phyloP scores from a whole-genome alignment of 2,329 filamentous ascomycete genomes.

The Alternaria metachromatica region DNA sequence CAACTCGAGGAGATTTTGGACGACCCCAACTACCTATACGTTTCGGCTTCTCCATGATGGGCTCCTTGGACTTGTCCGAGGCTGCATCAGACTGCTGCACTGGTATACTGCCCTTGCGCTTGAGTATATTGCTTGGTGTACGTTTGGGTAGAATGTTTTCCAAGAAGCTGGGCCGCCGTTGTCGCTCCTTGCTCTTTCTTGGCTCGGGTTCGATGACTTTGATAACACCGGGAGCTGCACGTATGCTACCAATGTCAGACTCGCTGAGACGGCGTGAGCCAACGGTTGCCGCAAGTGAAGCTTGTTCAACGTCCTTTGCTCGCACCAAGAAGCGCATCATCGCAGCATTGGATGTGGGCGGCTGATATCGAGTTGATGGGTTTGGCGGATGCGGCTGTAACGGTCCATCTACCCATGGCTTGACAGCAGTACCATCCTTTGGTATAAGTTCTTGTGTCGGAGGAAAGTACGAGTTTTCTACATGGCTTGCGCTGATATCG shows the following conservation, averaged over 20 bases:
- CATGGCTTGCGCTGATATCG: slow-evolving; percentile 32
- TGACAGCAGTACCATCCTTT: slow-evolving; percentile 34
- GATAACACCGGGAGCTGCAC: slow-evolving; percentile 64
- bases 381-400: slow-evolving; percentile 34
- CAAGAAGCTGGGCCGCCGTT: slow-evolving; percentile 62
- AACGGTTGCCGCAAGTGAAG: slow-evolving; percentile 70
- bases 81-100: slow-evolving; percentile 34
- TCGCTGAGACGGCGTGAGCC: slow-evolving; percentile 71
- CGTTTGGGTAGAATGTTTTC: slow-evolving; percentile 53
- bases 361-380: slow-evolving; percentile 53
- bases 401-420: slow-evolving; percentile 59
- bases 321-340: slow-evolving; percentile 60
- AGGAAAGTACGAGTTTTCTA: slow-evolving; percentile 43
- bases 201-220: slow-evolving; percentile 63
- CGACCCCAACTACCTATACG: slow-evolving; percentile 52
- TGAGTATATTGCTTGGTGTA: slow-evolving; percentile 54
- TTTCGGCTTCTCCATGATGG: slow-evolving; percentile 44
- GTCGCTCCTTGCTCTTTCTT: slow-evolving; percentile 47
- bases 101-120: slow-evolving; percentile 55
- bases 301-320: slow-evolving; percentile 60
- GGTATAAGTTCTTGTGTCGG: slow-evolving; percentile 26
- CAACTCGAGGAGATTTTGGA: slow-evolving; percentile 50
- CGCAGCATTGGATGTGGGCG: slow-evolving; percentile 61
- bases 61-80: slow-evolving; percentile 40
- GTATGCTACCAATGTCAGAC: slow-evolving; percentile 67